phyloP scores from a whole-genome alignment of 306 rosid species.

The Casuarina cunninghamiana region DNA sequence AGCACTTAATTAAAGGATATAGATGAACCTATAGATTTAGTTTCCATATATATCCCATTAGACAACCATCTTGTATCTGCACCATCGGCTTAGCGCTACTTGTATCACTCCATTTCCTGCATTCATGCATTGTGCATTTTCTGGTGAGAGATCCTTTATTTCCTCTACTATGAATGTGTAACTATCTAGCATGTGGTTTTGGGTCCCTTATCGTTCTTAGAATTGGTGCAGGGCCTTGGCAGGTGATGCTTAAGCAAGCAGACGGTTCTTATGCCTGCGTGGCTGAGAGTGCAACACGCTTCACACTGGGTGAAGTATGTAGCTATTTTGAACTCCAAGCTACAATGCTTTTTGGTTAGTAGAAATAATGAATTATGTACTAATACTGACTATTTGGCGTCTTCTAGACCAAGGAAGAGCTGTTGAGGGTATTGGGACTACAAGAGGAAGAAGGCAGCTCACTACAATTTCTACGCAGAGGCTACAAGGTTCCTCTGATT shows the following conservation, averaged over 20 bases:
- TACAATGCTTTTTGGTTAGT: slow-evolving; percentile 20
- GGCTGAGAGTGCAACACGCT: slow-evolving; percentile 87
- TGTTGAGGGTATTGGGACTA: slow-evolving; percentile 91
- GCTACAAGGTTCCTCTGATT: slow-evolving; percentile 72
- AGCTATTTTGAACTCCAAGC: slow-evolving; percentile 25
- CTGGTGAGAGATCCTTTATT: background rate
- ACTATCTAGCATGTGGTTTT: background rate
- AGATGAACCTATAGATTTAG: background rate
- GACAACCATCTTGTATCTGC: background rate
- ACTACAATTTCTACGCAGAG: slow-evolving; percentile 86
- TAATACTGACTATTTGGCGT: slow-evolving; percentile 37
- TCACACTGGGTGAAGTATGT: slow-evolving; percentile 86
- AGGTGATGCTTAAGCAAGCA: slow-evolving; percentile 96
- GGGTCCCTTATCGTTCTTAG: slow-evolving; percentile 20
- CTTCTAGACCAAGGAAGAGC: slow-evolving; percentile 77
- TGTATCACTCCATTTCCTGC: background rate
- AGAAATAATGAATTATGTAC: slow-evolving; percentile 12
- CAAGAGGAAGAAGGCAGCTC: slow-evolving; percentile 95
- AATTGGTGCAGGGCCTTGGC: slow-evolving; percentile 83
- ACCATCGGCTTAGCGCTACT: background rate
- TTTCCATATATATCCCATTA: background rate
- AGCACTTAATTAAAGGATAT: background rate
- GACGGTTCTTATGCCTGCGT: slow-evolving; percentile 91
- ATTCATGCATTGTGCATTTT: background rate
- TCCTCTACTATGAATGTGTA: background rate